These are phyloP conservation scores for Dactylellina sp. DNA, from an alignment of 2,329 filamentous ascomycete species.

Conservation along the genomic window DNA sequence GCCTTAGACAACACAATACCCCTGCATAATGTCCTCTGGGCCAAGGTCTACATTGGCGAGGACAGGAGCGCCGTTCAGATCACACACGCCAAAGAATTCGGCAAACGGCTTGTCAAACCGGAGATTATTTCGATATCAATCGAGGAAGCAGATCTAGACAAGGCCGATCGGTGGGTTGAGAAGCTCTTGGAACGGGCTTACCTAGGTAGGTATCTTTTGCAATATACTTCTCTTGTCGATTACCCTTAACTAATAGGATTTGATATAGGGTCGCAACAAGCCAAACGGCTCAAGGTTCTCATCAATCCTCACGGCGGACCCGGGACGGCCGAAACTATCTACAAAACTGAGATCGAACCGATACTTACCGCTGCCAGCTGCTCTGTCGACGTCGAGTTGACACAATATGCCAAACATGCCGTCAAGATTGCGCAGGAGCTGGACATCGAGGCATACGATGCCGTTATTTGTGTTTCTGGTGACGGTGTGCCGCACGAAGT, in stretches of 20 bases:
- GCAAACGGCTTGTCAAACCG: constrained; percentile 72
- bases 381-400: constrained; percentile 77
- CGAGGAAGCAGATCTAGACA: constrained; percentile 67
- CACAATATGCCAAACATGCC: constrained; percentile 80
- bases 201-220: constrained; percentile 40
- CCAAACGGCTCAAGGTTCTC: constrained; percentile 85
- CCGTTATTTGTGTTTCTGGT: constrained; percentile 88
- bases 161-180: constrained; percentile 73
- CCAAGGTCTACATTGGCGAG: constrained; percentile 71
- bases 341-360: constrained; percentile 79
- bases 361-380: constrained; percentile 85
- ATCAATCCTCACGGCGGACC: constrained; percentile 92
- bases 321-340: constrained; percentile 78
- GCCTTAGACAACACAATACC: constrained; percentile 69
- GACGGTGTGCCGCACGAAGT: constrained; percentile 93
- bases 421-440: constrained; percentile 79
- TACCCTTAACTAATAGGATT: neutral
- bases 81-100: constrained; percentile 74
- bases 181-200: constrained; percentile 76
- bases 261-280: constrained; percentile 67
- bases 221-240: neutral
- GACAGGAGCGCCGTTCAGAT: constrained; percentile 70
- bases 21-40: constrained; percentile 87
- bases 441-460: constrained; percentile 83
- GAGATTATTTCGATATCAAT: constrained; percentile 73